Percentiles rank a stretch among this genome's conserved stretches.
Conservation (phyloP, 176 grass and related monocot species). For the Themeda triandra region DNA sequence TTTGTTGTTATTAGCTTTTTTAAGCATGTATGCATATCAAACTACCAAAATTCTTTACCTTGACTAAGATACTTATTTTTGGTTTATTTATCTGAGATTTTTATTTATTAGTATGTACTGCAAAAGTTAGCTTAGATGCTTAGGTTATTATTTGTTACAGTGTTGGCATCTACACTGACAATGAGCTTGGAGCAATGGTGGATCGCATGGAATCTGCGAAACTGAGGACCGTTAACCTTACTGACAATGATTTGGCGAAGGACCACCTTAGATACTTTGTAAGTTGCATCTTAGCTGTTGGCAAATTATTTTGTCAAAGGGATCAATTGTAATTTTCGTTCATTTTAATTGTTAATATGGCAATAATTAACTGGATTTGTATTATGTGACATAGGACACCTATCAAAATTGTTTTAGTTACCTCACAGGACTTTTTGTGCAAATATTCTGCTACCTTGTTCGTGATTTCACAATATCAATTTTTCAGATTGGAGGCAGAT, state of each 20-base stretch:
- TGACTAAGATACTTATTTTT: background rate
- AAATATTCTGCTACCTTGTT: conserved; percentile 5
- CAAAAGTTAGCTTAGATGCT: background rate
- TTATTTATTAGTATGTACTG: background rate
- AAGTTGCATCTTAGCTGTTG: conserved; percentile 35
- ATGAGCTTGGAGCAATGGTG: conserved; percentile 70
- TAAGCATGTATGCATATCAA: background rate
- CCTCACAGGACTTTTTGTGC: background rate
- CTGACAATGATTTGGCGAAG: conserved; percentile 79
- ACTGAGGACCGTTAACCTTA: conserved; percentile 83
- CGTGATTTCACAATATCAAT: background rate
- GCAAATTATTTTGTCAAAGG: background rate
- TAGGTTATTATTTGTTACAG: conserved; percentile 47
- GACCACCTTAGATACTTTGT: conserved; percentile 97
- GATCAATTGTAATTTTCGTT: background rate
- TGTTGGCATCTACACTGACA: conserved; percentile 91
- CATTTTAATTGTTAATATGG: background rate
- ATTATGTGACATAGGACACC: background rate
- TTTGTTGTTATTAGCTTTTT: background rate
- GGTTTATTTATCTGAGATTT: background rate
- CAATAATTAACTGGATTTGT: background rate
- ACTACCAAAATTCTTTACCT: background rate
- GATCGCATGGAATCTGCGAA: conserved; percentile 60
- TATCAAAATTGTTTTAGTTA: background rate
- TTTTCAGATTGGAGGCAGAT: conserved; percentile 89